Base-by-base conservation (phyloP, 2,329 filamentous ascomycete genomes). In the Paraphaeosphaeria minitans region DNA sequence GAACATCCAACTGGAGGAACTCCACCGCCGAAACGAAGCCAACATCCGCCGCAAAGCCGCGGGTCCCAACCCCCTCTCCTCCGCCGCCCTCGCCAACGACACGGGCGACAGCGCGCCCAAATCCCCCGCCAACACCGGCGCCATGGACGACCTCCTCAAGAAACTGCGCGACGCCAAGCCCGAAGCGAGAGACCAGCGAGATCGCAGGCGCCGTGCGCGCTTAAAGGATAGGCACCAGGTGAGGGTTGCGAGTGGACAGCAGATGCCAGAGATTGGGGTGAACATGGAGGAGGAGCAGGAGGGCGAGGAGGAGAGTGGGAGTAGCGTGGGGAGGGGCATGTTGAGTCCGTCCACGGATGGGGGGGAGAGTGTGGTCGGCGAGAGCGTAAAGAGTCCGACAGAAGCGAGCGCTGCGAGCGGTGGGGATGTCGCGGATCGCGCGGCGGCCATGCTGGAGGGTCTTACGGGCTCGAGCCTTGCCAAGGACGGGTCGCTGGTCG, bases 111-210 rank as follows among this genome's bases (percentile, higher is more conserved):
- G 24, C 24, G 78, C 77, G n/a, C 73, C 73, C 58, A 76, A 76
- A 19, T 87, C 87, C 6, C 81, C 84, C 31, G 90, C 92, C 24
- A 89, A 87, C 56, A 92, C 92, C 7, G 95, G 94, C 55, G 95
- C 93, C 53, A 98, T 99, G 93, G 95, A 99, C 79, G 92, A 90
- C 42, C 82, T 99, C 24, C 86, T 99, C 50, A 92, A 97, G 85
- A 98, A 98, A 79, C 82, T 99, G 56, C 90, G 95, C 58, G 93
- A 93, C 56, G 95, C 95, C 1, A 94, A 93, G 56, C 94, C 95
- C 31, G 92, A 97, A 79, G 87, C 91, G 29, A 85, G 91, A 75
- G 93, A 97, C 75, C 90, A 96, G 76, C 87, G 94, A 71, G 95
- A 98, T 76, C 87, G 93, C 67, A 87, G 95, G 63, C 87, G 94